Evolutionary conservation across 352 stramenopile genomes (phyloP), one percentile per base, ranked within the genome.

Genomic region (Pythium rhizo-oryzae): DNA sequence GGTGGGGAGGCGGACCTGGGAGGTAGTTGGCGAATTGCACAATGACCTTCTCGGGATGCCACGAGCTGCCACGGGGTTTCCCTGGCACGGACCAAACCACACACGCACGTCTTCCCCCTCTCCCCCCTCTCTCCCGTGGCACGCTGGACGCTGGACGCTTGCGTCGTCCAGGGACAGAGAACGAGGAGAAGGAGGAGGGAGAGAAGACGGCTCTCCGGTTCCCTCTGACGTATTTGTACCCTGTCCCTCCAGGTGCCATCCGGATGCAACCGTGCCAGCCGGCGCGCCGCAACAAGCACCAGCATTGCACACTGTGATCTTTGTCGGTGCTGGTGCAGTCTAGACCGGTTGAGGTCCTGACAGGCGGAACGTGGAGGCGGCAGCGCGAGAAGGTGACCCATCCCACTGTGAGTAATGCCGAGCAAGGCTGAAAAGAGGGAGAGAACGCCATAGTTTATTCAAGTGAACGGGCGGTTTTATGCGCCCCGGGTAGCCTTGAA

Each of bases 11-110:
- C 21, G 43, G 43, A 52, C 44, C 58, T 65, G 43, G 50, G 47
- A 39, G 55, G 64, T 71, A 52, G 64, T 51, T 56, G 64, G 64
- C 56, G 62, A 65, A 65, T 71, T 71, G 64, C 39, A 65, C 64
- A 71, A 71, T 71, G 64, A 65, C 5, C 2, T 16, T 30, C 13
- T 33, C 30, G 1, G 28, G 28, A 13, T 15, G n/a, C 13, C 43
- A 43, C 37, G 41, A 41, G 35, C 35, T 41, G 41, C 41, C 41
- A 47, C 0, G 15, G 1, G 9, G 41, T 33, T n/a, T n/a, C 37
- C 15, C 15, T 43, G 51, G 19, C 49, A 55, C 49, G 51, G 50
- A 33, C 37, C 37, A 43, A 43, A 43, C 37, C 28, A 6, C 28
- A 33, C 28, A 33, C 28, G 28, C 28, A 33, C 28, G 28, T 33